phyloP scores from a whole-genome alignment of 1,284 basidiomycete genomes.

The Prillingera fragicola region DNA sequence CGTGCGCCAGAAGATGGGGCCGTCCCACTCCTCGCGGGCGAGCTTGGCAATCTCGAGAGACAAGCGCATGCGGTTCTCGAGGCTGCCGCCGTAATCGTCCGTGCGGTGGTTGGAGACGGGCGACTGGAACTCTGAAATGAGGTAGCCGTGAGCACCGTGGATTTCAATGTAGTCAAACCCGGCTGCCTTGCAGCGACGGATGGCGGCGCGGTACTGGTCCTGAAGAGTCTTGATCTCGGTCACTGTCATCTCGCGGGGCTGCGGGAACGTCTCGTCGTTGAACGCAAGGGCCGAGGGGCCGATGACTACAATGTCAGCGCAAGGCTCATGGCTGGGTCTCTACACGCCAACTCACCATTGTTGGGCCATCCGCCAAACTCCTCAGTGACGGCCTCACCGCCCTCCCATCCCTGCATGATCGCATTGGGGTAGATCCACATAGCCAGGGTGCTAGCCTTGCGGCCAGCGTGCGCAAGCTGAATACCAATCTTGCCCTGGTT shows the following conservation, averaged over 20 bases:
- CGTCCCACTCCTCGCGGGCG: conserved; percentile 58
- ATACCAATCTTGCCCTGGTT: conserved; percentile 64
- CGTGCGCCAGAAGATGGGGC: conserved; percentile 67
- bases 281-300: conserved; percentile 60
- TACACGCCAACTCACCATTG: conserved; percentile 48
- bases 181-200: conserved; percentile 58
- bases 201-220: conserved; percentile 61
- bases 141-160: conserved; percentile 67
- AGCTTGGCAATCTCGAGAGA: conserved; percentile 57
- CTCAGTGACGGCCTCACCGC: conserved; percentile 39
- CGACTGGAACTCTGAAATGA: conserved; percentile 59
- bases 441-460: conserved; percentile 61
- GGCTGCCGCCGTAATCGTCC: conserved; percentile 65
- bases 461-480: conserved; percentile 71
- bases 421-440: conserved; percentile 53
- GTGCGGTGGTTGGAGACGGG: conserved; percentile 64
- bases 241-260: conserved; percentile 56
- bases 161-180: conserved; percentile 78
- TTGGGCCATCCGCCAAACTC: conserved; percentile 67
- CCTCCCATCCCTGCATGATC: conserved; percentile 33
- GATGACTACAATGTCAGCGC: conserved; percentile 32
- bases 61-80: conserved; percentile 67
- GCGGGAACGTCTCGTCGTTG: conserved; percentile 48
- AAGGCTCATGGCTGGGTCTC: too few relatives aligned
- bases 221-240: conserved; percentile 59